Evolutionary conservation across 441 rosid species (phyloP).

Genomic region (Pelargonium australe): DNA sequence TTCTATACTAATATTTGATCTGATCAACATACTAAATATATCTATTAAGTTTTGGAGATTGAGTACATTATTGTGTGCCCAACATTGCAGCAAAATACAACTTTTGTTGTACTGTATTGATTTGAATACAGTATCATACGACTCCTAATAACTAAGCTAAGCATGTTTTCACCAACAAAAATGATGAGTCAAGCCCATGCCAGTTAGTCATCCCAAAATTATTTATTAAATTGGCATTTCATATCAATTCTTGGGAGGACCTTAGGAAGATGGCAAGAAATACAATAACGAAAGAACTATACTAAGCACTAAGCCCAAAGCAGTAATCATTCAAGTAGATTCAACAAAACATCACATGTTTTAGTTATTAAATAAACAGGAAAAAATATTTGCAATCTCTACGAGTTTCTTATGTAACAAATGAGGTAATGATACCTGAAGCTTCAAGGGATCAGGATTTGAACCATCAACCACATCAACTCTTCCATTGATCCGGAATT

Average conservation of each 20-base stretch:
- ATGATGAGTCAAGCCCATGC: background rate
- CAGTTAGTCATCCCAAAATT: background rate
- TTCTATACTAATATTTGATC: background rate
- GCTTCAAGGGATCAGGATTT: slow-evolving; percentile 47
- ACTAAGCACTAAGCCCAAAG: background rate
- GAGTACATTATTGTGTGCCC: background rate
- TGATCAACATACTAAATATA: background rate
- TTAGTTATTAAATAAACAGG: background rate
- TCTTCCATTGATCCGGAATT: slow-evolving; percentile 71
- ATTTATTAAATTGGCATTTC: background rate
- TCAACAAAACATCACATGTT: background rate
- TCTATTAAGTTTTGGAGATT: background rate
- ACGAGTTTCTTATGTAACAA: too few species aligned
- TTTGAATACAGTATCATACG: background rate
- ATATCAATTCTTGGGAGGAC: background rate
- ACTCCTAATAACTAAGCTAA: background rate
- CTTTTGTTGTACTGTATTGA: background rate
- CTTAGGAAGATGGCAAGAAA: background rate
- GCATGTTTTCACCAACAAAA: background rate
- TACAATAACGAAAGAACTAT: background rate
- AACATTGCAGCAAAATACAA: background rate
- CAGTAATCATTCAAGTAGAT: background rate
- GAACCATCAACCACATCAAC: slow-evolving; percentile 62
- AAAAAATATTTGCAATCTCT: too few species aligned
- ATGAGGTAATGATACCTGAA: slow-evolving; percentile 36